A percentile compares a stretch with the other conserved stretches of the same genome.
Conservation (phyloP, 371 early-diverging fungal species). For the Syncephalastrum contaminatum region DNA sequence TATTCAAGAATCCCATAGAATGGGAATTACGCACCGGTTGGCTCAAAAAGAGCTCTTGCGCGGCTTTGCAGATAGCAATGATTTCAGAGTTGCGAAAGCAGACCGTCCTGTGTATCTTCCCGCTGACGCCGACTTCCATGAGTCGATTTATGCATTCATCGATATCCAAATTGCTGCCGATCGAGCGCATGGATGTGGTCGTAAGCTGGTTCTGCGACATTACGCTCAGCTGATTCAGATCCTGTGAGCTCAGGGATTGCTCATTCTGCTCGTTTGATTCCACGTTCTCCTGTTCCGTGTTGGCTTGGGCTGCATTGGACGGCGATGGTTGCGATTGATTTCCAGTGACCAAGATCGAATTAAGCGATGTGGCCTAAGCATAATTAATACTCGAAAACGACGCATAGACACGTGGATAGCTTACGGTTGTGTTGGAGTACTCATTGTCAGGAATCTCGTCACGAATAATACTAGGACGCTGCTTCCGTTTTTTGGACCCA, state of each 20-base stretch:
- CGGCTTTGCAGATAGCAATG: conserved; percentile 82
- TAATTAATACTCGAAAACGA: background rate
- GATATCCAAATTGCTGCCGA: conserved; percentile 63
- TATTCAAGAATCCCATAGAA: background rate
- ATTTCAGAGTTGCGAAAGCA: conserved; percentile 89
- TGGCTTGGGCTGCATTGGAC: conserved; percentile 4
- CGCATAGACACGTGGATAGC: background rate
- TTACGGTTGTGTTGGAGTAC: conserved; percentile 32
- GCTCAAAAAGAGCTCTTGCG: conserved; percentile 87
- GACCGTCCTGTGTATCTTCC: conserved; percentile 69
- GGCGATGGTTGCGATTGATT: conserved; percentile 15
- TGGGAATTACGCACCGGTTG: conserved; percentile 67
- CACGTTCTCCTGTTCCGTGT: conserved; percentile 1
- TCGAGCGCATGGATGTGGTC: conserved; percentile 42
- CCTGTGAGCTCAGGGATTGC: conserved; percentile 12
- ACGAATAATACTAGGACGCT: conserved; percentile 43
- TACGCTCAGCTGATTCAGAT: conserved; percentile 36
- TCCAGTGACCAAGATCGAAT: conserved; percentile 44
- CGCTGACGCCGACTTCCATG: conserved; percentile 71
- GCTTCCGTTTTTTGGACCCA: conserved; percentile 42
- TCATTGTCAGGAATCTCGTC: conserved; percentile 48
- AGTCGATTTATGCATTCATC: conserved; percentile 88
- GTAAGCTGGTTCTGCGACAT: conserved; percentile 45
- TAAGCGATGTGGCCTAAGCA: conserved; percentile 32
- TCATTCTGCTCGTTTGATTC: background rate